Conservation (phyloP, 2,329 filamentous ascomycete species). For the Colletotrichum aenigma region DNA sequence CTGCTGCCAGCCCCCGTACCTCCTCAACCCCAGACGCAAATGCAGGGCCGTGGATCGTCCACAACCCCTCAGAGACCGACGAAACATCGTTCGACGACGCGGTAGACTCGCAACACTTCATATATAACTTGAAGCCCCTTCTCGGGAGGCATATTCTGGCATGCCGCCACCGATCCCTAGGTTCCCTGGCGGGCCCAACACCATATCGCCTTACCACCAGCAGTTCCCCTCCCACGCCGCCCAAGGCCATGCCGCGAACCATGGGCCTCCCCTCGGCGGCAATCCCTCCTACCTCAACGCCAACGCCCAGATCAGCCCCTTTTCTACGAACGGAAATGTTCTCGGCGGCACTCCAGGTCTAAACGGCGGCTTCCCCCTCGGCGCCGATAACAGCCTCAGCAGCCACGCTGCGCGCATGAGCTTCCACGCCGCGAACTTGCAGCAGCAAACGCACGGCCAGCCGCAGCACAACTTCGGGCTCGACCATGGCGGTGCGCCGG, state of each 20-base stretch:
- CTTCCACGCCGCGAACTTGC: slow-evolving; percentile 73
- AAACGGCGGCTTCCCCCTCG: slow-evolving; percentile 60
- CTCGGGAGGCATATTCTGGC: slow-evolving; percentile 24
- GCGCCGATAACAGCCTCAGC: slow-evolving; percentile 74
- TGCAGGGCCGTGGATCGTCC: slow-evolving; percentile 18
- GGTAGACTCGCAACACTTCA: not conserved
- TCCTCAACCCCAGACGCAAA: slow-evolving; percentile 12
- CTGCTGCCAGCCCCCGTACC: not conserved
- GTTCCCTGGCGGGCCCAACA: slow-evolving; percentile 51
- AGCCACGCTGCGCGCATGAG: slow-evolving; percentile 89
- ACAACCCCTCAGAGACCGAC: slow-evolving; percentile 4
- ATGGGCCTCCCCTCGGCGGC: slow-evolving; percentile 59
- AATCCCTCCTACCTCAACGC: slow-evolving; percentile 76
- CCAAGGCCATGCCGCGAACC: slow-evolving; percentile 50
- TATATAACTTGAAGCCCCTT: not conserved
- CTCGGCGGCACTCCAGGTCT: slow-evolving; percentile 64
- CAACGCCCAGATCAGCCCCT: slow-evolving; percentile 71
- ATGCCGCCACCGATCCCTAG: slow-evolving; percentile 48
- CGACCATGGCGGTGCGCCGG: slow-evolving; percentile 26
- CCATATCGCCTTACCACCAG: slow-evolving; percentile 45
- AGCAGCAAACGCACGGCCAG: slow-evolving; percentile 59
- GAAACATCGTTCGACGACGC: not conserved
- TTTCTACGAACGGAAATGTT: slow-evolving; percentile 61
- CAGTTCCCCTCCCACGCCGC: slow-evolving; percentile 61
- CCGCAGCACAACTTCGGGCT: slow-evolving; percentile 27